phyloP scores from a whole-genome alignment of 768 basidiomycete genomes.

The Psilocybe cyanescens region DNA sequence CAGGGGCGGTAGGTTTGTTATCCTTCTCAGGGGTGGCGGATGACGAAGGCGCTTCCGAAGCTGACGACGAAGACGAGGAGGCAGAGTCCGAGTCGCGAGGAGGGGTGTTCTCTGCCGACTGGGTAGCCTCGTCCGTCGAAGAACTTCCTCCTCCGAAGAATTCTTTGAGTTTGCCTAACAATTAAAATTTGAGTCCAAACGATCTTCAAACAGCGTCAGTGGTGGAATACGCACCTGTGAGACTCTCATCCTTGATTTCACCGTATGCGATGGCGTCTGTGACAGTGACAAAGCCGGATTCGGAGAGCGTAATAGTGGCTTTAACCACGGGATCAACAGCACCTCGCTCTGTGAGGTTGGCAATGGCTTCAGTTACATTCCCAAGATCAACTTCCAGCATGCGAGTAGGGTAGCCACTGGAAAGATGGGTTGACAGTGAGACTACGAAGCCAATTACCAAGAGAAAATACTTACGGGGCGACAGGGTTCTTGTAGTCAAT shows the following conservation, averaged over 20 bases:
- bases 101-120: conserved; percentile 45
- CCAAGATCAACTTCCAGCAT: conserved; percentile 74
- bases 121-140: conserved; percentile 42
- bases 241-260: conserved; percentile 80
- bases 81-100: conserved; percentile 41
- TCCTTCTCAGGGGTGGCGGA: conserved; percentile 38
- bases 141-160: conserved; percentile 73
- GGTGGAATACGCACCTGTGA: conserved; percentile 55
- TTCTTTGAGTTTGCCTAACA: conserved; percentile 81
- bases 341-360: conserved; percentile 83
- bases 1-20: conserved; percentile 41
- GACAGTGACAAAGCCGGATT: conserved; percentile 85
- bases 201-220: neutral
- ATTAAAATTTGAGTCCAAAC: conserved; percentile 8
- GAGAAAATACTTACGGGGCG: conserved; percentile 52
- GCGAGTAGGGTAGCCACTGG: conserved; percentile 72
- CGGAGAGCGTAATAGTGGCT: conserved; percentile 80
- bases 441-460: neutral
- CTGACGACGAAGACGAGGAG: conserved; percentile 16
- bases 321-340: conserved; percentile 85
- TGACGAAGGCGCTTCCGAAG: conserved; percentile 34
- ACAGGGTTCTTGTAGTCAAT: conserved; percentile 74
- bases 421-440: neutral
- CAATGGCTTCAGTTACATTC: conserved; percentile 77
- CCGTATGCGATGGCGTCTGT: conserved; percentile 80